Conservation (phyloP, 2,329 filamentous ascomycete species). For the Microascus cirrosus region DNA sequence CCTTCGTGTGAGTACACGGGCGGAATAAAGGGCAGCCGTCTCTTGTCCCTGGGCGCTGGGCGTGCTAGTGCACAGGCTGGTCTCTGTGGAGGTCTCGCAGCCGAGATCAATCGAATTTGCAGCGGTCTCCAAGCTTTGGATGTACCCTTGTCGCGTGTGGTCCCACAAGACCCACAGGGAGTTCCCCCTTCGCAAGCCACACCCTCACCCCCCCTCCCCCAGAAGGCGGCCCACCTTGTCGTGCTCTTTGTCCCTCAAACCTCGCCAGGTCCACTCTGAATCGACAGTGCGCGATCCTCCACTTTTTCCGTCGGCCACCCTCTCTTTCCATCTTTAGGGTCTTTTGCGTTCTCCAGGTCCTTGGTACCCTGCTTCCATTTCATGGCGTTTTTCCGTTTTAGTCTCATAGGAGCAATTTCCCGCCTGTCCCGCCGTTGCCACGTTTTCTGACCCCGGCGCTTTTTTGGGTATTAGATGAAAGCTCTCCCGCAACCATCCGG, state of each 20-base stretch:
- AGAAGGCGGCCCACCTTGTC: background rate
- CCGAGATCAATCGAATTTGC: too few species aligned
- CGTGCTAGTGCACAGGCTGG: too few species aligned
- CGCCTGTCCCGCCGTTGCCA: conserved; percentile 2
- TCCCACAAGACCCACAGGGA: background rate
- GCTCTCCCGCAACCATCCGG: conserved; percentile 2
- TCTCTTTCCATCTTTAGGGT: background rate
- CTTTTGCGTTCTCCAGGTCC: background rate
- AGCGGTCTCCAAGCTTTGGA: background rate
- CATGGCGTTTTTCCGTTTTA: background rate
- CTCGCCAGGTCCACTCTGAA: conserved; percentile 1
- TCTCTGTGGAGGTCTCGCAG: too few species aligned
- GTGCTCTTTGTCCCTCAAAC: conserved; percentile 1
- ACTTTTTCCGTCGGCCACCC: conserved; percentile 1
- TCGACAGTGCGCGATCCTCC: conserved; percentile 4
- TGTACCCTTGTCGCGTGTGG: background rate
- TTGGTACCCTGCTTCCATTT: conserved; percentile 1
- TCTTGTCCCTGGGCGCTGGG: too few species aligned
- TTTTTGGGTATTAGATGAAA: conserved; percentile 4
- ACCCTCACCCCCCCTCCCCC: background rate
- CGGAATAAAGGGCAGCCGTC: background rate
- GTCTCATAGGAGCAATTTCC: conserved; percentile 1
- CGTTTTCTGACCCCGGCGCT: conserved; percentile 4
- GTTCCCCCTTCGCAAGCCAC: background rate
- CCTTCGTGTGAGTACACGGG: background rate